phyloP scores from a whole-genome alignment of 768 basidiomycete genomes.

The Clavulina sp. region DNA sequence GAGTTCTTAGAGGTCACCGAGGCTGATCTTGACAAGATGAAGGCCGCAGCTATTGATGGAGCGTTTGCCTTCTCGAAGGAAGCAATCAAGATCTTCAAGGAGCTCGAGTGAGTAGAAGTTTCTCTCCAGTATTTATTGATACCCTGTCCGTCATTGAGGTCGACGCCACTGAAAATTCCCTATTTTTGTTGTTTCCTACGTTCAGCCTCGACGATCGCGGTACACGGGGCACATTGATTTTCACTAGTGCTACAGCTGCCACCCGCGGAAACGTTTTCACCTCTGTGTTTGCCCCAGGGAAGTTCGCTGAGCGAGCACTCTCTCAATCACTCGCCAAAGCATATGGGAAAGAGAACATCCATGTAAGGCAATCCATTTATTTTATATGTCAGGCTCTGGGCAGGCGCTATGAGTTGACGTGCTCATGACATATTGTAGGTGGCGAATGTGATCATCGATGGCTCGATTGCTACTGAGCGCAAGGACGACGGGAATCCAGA shows the following conservation, averaged over 20 bases:
- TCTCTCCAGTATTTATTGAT: too few relatives aligned
- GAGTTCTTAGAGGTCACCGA: constrained; percentile 30
- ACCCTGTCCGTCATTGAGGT: too few relatives aligned
- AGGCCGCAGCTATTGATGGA: constrained; percentile 36
- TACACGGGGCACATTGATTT: constrained; percentile 45
- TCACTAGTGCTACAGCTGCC: constrained; percentile 58
- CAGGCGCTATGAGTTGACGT: background rate
- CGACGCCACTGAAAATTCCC: background rate
- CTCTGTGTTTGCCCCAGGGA: constrained; percentile 45
- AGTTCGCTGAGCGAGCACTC: constrained; percentile 42
- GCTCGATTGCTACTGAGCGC: constrained; percentile 24
- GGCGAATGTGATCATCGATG: constrained; percentile 36
- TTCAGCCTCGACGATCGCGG: constrained; percentile 22
- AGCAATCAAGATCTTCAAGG: constrained; percentile 40
- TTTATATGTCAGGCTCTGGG: background rate
- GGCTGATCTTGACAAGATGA: constrained; percentile 32
- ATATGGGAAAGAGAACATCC: constrained; percentile 56
- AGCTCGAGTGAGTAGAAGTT: constrained; percentile 15
- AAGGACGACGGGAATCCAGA: constrained; percentile 32
- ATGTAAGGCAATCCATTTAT: too few relatives aligned
- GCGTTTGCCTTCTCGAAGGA: constrained; percentile 49
- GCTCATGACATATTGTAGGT: constrained; percentile 9
- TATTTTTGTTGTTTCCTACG: background rate
- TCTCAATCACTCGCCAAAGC: constrained; percentile 60
- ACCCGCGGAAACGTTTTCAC: constrained; percentile 43